Percentiles rank a stretch among this genome's conserved stretches.
Evolutionary conservation across 306 rosid genomes (phyloP).

Genomic region (Fragaria iinumae): DNA sequence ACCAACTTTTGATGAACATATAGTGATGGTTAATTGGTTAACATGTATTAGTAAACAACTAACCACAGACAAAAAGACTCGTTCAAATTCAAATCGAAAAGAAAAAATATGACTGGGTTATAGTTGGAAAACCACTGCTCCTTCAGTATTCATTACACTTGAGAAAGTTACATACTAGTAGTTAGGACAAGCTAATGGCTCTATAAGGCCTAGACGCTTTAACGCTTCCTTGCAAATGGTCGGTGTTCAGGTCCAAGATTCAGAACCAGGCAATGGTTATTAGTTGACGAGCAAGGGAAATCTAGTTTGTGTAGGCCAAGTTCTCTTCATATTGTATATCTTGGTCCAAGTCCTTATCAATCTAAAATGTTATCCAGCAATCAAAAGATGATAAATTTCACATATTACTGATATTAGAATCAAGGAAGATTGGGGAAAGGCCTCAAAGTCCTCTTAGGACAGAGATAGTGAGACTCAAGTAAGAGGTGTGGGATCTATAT

Average conservation of each 20-base stretch:
- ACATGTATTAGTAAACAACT: neutral
- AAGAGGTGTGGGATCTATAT: neutral
- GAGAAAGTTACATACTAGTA: neutral
- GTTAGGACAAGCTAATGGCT: neutral
- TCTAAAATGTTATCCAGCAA: neutral
- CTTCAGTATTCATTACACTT: neutral
- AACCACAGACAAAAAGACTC: neutral
- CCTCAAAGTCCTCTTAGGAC: neutral
- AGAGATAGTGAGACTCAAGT: constrained; percentile 1
- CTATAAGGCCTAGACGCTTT: neutral
- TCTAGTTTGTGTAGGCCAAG: neutral
- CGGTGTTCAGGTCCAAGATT: neutral
- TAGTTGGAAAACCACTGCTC: neutral
- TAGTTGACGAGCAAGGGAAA: neutral
- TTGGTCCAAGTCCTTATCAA: neutral
- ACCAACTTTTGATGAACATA: neutral
- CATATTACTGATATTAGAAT: neutral
- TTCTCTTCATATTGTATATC: neutral
- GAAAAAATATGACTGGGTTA: neutral
- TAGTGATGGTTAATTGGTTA: neutral
- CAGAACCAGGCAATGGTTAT: neutral
- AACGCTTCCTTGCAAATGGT: no score
- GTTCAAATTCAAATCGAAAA: neutral
- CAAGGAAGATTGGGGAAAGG: neutral
- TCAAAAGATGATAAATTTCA: neutral